These are phyloP conservation scores for Coemansia sp. DNA, from an alignment of 192 early-diverging fungal genomes.

Conservation along the genomic window DNA sequence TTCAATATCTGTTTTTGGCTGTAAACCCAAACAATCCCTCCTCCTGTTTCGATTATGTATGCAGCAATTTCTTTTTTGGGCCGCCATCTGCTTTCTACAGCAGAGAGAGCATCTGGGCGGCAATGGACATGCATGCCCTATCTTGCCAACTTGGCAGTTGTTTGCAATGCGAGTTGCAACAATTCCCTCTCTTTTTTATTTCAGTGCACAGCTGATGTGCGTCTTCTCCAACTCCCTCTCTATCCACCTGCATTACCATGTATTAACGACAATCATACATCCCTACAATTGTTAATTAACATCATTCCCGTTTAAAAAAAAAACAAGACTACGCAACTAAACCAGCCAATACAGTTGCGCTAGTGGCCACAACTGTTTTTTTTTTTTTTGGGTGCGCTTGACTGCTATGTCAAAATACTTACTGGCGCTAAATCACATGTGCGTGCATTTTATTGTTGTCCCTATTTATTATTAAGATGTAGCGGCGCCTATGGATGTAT, in stretches of 20 bases:
- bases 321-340: constrained; percentile 1
- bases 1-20: background rate
- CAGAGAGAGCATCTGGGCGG: background rate
- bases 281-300: constrained; percentile 6
- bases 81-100: constrained; percentile 5
- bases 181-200: background rate
- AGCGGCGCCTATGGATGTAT: constrained; percentile 53
- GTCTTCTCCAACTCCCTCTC: constrained; percentile 16
- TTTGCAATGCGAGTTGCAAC: background rate
- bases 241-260: constrained; percentile 17
- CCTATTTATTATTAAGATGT: constrained; percentile 13
- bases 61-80: constrained; percentile 8
- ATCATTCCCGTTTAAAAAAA: background rate
- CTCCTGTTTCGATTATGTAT: constrained; percentile 14
- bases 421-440: constrained; percentile 7
- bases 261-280: constrained; percentile 10
- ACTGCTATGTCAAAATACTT: background rate
- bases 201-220: background rate
- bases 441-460: constrained; percentile 5
- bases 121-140: constrained; percentile 7
- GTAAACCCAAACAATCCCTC: constrained; percentile 9
- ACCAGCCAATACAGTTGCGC: constrained; percentile 1
- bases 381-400: no score
- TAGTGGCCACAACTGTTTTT: no score
- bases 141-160: background rate